A percentile compares a stretch with the other conserved stretches of the same genome.
These are phyloP conservation scores for Sporormia fimetaria DNA, from an alignment of 495 filamentous ascomycete species.

Conservation along the genomic window DNA sequence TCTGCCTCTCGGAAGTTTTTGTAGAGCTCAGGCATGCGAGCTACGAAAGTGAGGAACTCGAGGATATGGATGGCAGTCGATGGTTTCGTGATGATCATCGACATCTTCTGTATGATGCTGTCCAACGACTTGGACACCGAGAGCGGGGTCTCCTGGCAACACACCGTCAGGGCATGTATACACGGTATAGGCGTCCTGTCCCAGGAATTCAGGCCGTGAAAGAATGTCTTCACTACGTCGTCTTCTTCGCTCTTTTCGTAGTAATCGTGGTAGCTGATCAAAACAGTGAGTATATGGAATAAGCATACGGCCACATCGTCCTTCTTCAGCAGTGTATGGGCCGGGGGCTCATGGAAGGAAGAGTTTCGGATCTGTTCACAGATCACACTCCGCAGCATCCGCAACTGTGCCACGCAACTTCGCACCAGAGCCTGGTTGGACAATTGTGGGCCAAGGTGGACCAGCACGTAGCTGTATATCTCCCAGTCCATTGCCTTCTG, in stretches of 20 bases:
- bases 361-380: conserved; percentile 80
- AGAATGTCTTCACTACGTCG: conserved; percentile 74
- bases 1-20: conserved; percentile 79
- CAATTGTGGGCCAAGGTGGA: conserved; percentile 77
- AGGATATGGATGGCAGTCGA: conserved; percentile 86
- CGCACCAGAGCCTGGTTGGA: conserved; percentile 79
- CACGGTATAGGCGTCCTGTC: conserved; percentile 81
- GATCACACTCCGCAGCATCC: conserved; percentile 60
- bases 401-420: conserved; percentile 58
- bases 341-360: conserved; percentile 35
- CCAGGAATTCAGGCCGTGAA: conserved; percentile 68
- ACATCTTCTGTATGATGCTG: conserved; percentile 78
- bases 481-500: conserved; percentile 82
- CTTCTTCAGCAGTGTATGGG: conserved; percentile 60
- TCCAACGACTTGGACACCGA: conserved; percentile 72
- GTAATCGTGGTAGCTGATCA: conserved; percentile 75
- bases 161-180: conserved; percentile 87
- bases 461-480: conserved; percentile 79
- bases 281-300: conserved; percentile 69
- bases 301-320: conserved; percentile 80
- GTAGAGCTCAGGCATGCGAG: conserved; percentile 73
- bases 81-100: conserved; percentile 86
- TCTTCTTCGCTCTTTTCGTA: conserved; percentile 81
- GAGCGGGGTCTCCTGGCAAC: conserved; percentile 80
- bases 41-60: conserved; percentile 80